phyloP scores from a whole-genome alignment of 2,329 filamentous ascomycete species.

The Fusarium ambrosium region DNA sequence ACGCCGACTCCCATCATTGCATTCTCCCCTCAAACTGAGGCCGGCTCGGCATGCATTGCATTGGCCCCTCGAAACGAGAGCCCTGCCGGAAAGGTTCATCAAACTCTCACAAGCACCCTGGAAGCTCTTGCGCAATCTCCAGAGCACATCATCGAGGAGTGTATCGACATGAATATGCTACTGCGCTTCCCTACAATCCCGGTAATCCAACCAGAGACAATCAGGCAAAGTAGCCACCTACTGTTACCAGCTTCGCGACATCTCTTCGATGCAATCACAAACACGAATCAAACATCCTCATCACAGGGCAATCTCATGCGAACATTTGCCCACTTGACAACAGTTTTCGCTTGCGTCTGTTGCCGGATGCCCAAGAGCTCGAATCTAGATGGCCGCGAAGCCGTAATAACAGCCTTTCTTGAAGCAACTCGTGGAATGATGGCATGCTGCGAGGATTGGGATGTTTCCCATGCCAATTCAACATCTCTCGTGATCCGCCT shows the following conservation, averaged over 20 bases:
- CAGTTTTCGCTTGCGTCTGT: neutral
- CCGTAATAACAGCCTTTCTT: slow-evolving; percentile 6
- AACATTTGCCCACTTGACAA: slow-evolving; percentile 11
- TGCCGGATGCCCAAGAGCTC: neutral
- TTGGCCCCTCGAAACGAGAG: neutral
- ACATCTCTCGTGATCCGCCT: slow-evolving; percentile 13
- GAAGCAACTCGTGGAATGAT: slow-evolving; percentile 19
- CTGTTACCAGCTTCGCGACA: slow-evolving; percentile 3
- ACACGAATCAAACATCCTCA: neutral
- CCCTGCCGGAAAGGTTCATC: slow-evolving; percentile 1
- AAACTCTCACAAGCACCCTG: neutral
- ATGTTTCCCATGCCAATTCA: slow-evolving; percentile 14
- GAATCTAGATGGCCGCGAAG: neutral
- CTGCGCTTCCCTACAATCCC: slow-evolving; percentile 7
- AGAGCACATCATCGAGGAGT: neutral
- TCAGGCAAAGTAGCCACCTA: neutral
- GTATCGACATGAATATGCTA: slow-evolving; percentile 7
- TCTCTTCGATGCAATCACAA: neutral
- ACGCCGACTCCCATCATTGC: neutral
- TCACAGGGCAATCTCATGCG: slow-evolving; percentile 1
- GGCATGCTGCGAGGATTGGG: slow-evolving; percentile 18
- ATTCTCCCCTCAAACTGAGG: neutral
- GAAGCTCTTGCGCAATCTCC: neutral
- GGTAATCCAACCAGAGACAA: neutral
- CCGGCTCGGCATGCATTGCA: neutral